Conservation (phyloP, 257 asterid species). For the Fraxinus excelsior region DNA sequence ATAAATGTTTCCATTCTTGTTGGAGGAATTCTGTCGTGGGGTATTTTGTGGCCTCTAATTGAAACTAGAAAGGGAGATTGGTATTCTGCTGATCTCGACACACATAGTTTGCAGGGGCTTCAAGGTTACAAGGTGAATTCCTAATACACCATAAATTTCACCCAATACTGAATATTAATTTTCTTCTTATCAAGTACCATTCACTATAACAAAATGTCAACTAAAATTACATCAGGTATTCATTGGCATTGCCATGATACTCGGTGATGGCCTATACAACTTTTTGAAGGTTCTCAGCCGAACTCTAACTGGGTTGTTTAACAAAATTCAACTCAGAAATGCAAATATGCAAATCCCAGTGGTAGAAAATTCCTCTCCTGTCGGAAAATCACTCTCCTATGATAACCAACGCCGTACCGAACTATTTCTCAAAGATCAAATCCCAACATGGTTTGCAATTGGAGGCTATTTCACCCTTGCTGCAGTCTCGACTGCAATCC, state of each 20-base stretch:
- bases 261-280: slow-evolving; percentile 80
- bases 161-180: not conserved
- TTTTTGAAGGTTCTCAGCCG: slow-evolving; percentile 55
- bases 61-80: slow-evolving; percentile 52
- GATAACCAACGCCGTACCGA: slow-evolving; percentile 50
- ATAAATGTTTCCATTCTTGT: slow-evolving; percentile 53
- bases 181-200: too few species aligned
- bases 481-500: slow-evolving; percentile 41
- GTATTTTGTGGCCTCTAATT: slow-evolving; percentile 76
- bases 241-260: slow-evolving; percentile 60
- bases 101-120: slow-evolving; percentile 48
- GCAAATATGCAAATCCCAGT: slow-evolving; percentile 36
- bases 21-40: slow-evolving; percentile 78
- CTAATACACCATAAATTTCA: not conserved
- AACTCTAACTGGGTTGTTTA: slow-evolving; percentile 41
- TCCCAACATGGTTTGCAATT: slow-evolving; percentile 40
- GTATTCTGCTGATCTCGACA: slow-evolving; percentile 44
- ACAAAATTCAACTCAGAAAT: slow-evolving; percentile 34
- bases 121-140: slow-evolving; percentile 57
- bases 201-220: too few species aligned
- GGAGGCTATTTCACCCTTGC: slow-evolving; percentile 51
- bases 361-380: slow-evolving; percentile 20
- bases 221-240: too few species aligned
- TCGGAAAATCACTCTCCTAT: slow-evolving; percentile 24
- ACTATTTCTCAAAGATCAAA: slow-evolving; percentile 32